phyloP scores from a whole-genome alignment of 352 stramenopile genomes.

The Thalassiosira hispida region DNA sequence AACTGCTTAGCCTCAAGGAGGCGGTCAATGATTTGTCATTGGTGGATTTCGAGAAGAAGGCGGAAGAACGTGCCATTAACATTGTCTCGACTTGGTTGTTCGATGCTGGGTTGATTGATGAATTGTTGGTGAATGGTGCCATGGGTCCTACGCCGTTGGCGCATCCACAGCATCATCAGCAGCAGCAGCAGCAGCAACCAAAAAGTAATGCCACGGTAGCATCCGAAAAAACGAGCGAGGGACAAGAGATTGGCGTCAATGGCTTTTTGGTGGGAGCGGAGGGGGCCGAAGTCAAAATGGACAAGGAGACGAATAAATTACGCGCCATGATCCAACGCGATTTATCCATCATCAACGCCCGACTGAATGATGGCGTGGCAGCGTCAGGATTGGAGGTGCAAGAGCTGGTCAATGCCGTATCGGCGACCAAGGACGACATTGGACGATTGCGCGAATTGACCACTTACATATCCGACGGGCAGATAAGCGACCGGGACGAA shows the following conservation, averaged over 20 bases:
- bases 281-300: conserved; percentile 73
- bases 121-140: conserved; percentile 77
- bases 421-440: conserved; percentile 78
- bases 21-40: conserved; percentile 74
- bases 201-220: conserved; percentile 18
- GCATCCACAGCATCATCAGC: background rate
- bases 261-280: conserved; percentile 71
- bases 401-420: conserved; percentile 83
- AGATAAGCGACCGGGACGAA: conserved; percentile 49
- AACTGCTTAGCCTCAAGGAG: conserved; percentile 77
- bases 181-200: conserved; percentile 3
- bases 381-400: conserved; percentile 80
- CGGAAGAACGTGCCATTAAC: conserved; percentile 76
- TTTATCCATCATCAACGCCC: conserved; percentile 80
- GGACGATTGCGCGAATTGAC: conserved; percentile 75
- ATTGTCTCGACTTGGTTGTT: conserved; percentile 83
- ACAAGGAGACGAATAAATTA: conserved; percentile 83
- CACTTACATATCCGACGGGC: conserved; percentile 80
- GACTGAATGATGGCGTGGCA: conserved; percentile 84
- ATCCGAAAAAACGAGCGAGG: conserved; percentile 57
- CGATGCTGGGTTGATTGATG: conserved; percentile 84
- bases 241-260: conserved; percentile 67
- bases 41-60: conserved; percentile 80
- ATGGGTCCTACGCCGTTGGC: conserved; percentile 28
- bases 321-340: conserved; percentile 65